These are phyloP conservation scores for Macrolepiota dolichaula DNA, from an alignment of 768 basidiomycete species.

Conservation along the genomic window DNA sequence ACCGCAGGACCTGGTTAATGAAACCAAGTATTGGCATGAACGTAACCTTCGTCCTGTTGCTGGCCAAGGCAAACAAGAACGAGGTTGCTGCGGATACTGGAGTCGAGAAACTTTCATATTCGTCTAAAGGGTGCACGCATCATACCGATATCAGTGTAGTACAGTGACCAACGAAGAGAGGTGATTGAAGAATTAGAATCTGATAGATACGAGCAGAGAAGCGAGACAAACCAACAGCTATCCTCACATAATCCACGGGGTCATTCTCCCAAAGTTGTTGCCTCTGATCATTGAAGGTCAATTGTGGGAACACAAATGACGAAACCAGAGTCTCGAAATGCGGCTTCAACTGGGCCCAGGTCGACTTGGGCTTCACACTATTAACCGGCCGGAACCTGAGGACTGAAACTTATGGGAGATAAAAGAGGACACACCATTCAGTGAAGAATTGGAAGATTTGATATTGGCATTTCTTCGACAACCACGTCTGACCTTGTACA, in stretches of 20 bases:
- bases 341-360: conserved; percentile 84
- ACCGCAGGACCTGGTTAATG: conserved; percentile 69
- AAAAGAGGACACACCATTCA: conserved; percentile 62
- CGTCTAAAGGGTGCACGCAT: conserved; percentile 46
- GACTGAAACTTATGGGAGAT: not conserved
- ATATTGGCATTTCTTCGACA: conserved; percentile 81
- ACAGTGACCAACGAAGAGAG: not conserved
- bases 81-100: conserved; percentile 77
- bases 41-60: conserved; percentile 76
- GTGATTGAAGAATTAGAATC: not conserved
- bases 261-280: conserved; percentile 76
- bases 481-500: conserved; percentile 72
- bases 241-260: conserved; percentile 78
- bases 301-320: conserved; percentile 80
- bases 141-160: not conserved
- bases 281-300: conserved; percentile 70
- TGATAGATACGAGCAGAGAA: not conserved
- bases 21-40: conserved; percentile 80
- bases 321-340: conserved; percentile 78
- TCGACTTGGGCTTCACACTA: conserved; percentile 92
- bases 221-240: conserved; percentile 60
- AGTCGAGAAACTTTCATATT: conserved; percentile 75
- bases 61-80: conserved; percentile 75
- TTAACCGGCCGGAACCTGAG: not conserved
- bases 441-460: conserved; percentile 84